These are phyloP conservation scores for Fusarium sp. DNA, from an alignment of 2,329 filamentous ascomycete genomes.

Conservation along the genomic window DNA sequence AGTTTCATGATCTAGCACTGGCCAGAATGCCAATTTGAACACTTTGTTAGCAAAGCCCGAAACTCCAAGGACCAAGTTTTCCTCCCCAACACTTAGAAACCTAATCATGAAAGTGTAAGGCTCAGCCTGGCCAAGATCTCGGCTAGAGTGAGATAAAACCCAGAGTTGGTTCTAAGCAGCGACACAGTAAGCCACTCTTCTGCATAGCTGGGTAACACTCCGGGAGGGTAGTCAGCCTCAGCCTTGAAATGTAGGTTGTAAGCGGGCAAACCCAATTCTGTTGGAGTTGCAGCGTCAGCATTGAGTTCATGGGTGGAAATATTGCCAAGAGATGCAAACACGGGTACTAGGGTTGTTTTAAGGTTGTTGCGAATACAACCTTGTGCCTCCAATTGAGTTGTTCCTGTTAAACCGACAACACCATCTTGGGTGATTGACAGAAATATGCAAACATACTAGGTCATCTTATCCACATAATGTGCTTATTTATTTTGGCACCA, in stretches of 20 bases:
- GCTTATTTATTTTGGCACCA: background rate
- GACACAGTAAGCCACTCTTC: conserved; percentile 31
- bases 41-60: background rate
- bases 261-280: conserved; percentile 18
- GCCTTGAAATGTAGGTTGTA: conserved; percentile 25
- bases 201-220: background rate
- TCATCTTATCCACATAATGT: background rate
- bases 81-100: background rate
- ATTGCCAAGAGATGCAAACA: conserved; percentile 17
- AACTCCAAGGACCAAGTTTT: background rate
- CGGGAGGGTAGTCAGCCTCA: conserved; percentile 28
- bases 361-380: background rate
- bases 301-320: background rate
- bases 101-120: background rate
- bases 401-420: background rate
- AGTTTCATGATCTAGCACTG: background rate
- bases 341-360: conserved; percentile 15
- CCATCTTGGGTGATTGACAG: background rate
- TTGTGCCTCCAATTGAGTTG: background rate
- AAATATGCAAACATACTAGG: background rate
- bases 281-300: conserved; percentile 13
- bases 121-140: background rate
- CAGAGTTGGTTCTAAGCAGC: background rate
- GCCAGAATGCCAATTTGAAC: background rate
- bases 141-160: background rate